Base-by-base conservation (phyloP, 805 yeast genomes). In the Starmera quercuum region DNA sequence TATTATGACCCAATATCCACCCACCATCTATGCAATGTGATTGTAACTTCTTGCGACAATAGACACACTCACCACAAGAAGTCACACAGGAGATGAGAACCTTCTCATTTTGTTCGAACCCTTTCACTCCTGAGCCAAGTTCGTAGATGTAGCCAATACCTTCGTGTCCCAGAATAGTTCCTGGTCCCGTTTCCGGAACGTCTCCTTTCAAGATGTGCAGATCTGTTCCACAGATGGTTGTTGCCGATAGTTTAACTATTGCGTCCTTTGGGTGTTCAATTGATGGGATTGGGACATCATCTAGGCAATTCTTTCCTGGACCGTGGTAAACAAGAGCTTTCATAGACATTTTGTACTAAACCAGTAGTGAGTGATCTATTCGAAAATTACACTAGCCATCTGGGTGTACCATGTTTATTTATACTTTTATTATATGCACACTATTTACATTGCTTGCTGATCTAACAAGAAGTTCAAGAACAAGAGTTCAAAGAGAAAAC, bases 71-170 rank as follows among this genome's bases (percentile, higher is more conserved):
- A 33, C 73, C 73, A 53, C 84, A 73, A 9, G 80, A 62, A 8
- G 82, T 76, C 46, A 78, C 69, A 51, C 85, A 81, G 1, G 84
- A 78, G 38, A 73, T 76, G 42, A 77, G 64, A 26, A 75, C 80
- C 35, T 61, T 65, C 49, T 78, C 83, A 36, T 80, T 81, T 10
- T 54, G 55, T 38, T 71, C 68, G 53, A 78, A 64, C 7, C 62
- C 56, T 8, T 57, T 55, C 20, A 77, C 82, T 1, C 39, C 61
- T 0, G 62, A 27, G 14, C 83, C 84, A 26, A 67, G 59, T 35
- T 67, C 60, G 28, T 63, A 56, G 29, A 78, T 71, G 26, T 63
- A 47, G 20, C 81, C 79, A 17, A 78, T 58, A 32, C 78, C 76
- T 51, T 78, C 84, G 47, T 77, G 83, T 18, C 84, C 84, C 46